Percentiles rank a stretch among this genome's conserved stretches.
These are phyloP conservation scores for Colletotrichum filicis DNA, from an alignment of 2,329 filamentous ascomycete species.

Conservation along the genomic window DNA sequence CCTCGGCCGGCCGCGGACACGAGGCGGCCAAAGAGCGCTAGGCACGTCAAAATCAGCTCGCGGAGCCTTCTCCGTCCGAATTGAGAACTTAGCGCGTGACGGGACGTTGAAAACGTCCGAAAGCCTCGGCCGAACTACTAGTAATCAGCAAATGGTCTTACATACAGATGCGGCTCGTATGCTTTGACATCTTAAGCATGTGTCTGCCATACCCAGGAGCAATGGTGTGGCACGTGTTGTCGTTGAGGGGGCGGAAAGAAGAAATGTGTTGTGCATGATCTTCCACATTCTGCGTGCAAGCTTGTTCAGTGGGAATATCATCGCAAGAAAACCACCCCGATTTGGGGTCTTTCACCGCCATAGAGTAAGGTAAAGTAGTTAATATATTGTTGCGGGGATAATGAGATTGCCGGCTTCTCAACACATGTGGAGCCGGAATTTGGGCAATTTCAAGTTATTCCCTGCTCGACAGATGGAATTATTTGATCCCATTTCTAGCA, in stretches of 20 bases:
- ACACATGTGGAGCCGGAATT: conserved; percentile 8
- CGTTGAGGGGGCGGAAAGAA: neutral
- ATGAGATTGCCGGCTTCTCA: conserved; percentile 9
- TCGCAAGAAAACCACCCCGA: neutral
- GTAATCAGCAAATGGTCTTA: neutral
- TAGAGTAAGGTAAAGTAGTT: neutral
- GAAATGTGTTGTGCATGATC: neutral
- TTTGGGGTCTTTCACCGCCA: conserved; percentile 9
- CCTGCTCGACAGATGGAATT: neutral
- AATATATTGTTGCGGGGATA: conserved; percentile 11
- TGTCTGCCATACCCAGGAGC: neutral
- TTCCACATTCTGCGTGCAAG: neutral
- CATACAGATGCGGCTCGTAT: neutral
- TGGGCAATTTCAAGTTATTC: neutral
- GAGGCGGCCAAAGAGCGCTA: neutral
- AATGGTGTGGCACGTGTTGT: neutral
- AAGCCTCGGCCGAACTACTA: conserved; percentile 9
- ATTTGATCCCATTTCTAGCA: neutral
- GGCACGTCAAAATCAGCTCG: neutral
- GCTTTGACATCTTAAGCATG: conserved; percentile 6
- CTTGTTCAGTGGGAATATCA: conserved; percentile 15
- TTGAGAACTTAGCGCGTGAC: conserved; percentile 25
- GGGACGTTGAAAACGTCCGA: neutral
- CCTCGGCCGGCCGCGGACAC: neutral
- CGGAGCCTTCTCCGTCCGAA: neutral